Conservation (phyloP, 192 early-diverging fungal genomes). For the Podila clonocystis region DNA sequence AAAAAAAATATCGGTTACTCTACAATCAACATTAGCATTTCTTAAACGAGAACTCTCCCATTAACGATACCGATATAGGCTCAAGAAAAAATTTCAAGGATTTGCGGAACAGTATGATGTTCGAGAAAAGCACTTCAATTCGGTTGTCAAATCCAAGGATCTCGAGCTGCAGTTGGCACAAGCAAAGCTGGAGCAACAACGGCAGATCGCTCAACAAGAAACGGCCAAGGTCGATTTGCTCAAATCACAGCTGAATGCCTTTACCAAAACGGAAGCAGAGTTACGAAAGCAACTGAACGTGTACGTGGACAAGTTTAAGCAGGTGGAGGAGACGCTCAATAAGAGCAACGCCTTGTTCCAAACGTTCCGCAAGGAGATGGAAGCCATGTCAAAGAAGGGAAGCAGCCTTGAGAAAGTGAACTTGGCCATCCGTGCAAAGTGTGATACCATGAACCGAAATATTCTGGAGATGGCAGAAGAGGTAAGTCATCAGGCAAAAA, state of each 20-base stretch:
- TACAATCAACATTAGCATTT: background rate
- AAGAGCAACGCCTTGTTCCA: slow-evolving; percentile 72
- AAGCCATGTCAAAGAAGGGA: slow-evolving; percentile 71
- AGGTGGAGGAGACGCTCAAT: slow-evolving; percentile 73
- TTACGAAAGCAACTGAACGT: slow-evolving; percentile 64
- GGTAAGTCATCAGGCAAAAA: slow-evolving; percentile 19
- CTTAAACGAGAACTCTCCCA: too few species aligned
- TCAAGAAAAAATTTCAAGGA: slow-evolving; percentile 68
- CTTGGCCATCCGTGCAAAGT: slow-evolving; percentile 57
- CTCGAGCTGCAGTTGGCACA: slow-evolving; percentile 67
- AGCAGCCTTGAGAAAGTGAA: slow-evolving; percentile 69
- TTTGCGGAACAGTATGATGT: slow-evolving; percentile 70
- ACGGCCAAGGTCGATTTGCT: slow-evolving; percentile 27
- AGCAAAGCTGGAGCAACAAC: slow-evolving; percentile 63
- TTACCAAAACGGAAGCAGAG: slow-evolving; percentile 66
- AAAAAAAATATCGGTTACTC: background rate
- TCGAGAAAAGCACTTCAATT: slow-evolving; percentile 71
- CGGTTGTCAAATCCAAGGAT: slow-evolving; percentile 62
- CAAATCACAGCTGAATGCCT: slow-evolving; percentile 58
- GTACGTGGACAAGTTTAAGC: slow-evolving; percentile 72
- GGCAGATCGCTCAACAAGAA: slow-evolving; percentile 53
- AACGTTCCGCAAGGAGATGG: slow-evolving; percentile 73
- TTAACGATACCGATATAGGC: slow-evolving; percentile 19
- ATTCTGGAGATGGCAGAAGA: slow-evolving; percentile 70
- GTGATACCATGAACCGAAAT: slow-evolving; percentile 68